phyloP scores from a whole-genome alignment of 2,329 filamentous ascomycete genomes.

The Ascochyta clinopodiicola region DNA sequence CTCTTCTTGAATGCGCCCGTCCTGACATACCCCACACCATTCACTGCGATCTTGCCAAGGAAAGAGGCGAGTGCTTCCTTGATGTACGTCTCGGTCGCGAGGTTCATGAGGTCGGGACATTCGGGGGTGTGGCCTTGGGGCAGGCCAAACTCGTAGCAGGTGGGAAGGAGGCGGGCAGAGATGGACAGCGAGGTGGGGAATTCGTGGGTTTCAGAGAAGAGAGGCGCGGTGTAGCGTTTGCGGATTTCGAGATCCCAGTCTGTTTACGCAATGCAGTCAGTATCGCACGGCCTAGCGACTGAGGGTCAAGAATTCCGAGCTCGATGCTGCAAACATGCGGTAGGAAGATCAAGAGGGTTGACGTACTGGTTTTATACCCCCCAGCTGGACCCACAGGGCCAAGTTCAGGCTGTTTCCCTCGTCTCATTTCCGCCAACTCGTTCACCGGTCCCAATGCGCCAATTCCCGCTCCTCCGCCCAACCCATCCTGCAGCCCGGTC shows the following conservation, averaged over 20 bases:
- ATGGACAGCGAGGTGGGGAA: slow-evolving; percentile 66
- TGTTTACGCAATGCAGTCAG: slow-evolving; percentile 15
- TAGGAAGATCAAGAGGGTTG: background rate
- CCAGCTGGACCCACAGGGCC: slow-evolving; percentile 70
- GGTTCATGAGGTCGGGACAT: slow-evolving; percentile 66
- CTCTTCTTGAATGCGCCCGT: slow-evolving; percentile 79
- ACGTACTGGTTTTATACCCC: slow-evolving; percentile 78
- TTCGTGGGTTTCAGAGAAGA: slow-evolving; percentile 67
- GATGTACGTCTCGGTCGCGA: slow-evolving; percentile 67
- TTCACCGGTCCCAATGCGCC: slow-evolving; percentile 29
- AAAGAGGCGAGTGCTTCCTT: slow-evolving; percentile 65
- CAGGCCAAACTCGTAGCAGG: slow-evolving; percentile 70
- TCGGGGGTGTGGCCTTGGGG: slow-evolving; percentile 59
- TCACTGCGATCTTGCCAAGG: slow-evolving; percentile 61
- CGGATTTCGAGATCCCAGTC: slow-evolving; percentile 71
- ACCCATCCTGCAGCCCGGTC: slow-evolving; percentile 9
- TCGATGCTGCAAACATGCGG: background rate
- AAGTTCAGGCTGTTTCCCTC: slow-evolving; percentile 62
- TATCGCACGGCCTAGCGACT: no score
- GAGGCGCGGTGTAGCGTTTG: slow-evolving; percentile 67
- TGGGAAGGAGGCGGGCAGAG: slow-evolving; percentile 66
- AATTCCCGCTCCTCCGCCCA: slow-evolving; percentile 7
- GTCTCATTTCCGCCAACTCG: slow-evolving; percentile 48
- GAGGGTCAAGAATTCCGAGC: background rate
- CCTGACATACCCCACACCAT: slow-evolving; percentile 67